Evolutionary conservation across 2,329 filamentous ascomycete genomes (phyloP), one percentile per base, ranked within the genome.

Genomic region (Colletotrichum neosansevieriae): DNA sequence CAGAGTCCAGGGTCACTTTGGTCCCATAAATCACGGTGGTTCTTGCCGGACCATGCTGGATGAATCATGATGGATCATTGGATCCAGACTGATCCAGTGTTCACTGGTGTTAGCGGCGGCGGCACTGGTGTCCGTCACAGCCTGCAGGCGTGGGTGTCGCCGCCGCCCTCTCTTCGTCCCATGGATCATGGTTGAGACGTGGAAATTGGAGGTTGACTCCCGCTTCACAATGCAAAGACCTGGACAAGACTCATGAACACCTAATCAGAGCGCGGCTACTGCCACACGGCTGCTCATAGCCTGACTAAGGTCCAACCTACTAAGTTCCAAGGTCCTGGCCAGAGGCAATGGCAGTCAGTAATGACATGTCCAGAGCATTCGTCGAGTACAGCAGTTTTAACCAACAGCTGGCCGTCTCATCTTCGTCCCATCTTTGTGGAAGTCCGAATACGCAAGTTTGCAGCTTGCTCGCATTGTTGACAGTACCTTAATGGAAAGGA

Each of bases 391-490:
- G 17, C 49, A 53, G 19, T 49, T 56, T 54, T 66, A 17, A 44
- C 49, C 49, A 50, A n/a, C 6, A 45, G 11, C 32, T 42, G 60
- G 34, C 62, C 58, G 56, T 66, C 66, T 65, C 56, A 60, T 66
- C 42, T 38, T 66, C 66, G 42, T 69, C 66, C 66, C 56, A 66
- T 60, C 29, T 29, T 50, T 58, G 17, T 32, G 19, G 5, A 11
- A 49, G 40, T 13, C 21, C 47, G 51, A 63, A 57, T 65, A 54
- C 45, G 53, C 21, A 40, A 44, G 51, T 64, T 34, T 67, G 53
- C 64, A 64, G 59, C 60, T 67, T 58, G 51, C 51, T 54, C 54
- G 54, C 66, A 60, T 54, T 69, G 36, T 56, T 69, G 56, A 69
- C 54, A 68, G 54, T 68, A 68, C 61, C 49, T 56, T 60, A 49